A percentile compares a stretch with the other conserved stretches of the same genome.
Evolutionary conservation across 257 asterid genomes (phyloP).

Genomic region (Schizonepeta tenuifolia): DNA sequence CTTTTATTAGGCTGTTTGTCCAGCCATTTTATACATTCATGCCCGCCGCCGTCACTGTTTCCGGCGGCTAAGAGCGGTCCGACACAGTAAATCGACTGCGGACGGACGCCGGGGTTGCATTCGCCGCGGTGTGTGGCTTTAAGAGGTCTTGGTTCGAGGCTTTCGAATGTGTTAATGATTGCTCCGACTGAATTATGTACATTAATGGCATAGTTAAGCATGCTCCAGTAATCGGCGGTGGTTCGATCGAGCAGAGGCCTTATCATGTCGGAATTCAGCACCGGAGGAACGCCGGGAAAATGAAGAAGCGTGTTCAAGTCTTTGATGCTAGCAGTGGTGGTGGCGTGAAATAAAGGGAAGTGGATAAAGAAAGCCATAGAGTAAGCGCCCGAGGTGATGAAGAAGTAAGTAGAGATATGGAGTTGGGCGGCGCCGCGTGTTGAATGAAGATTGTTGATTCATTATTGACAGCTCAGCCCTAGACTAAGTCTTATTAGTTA

Average conservation of each 20-base stretch:
- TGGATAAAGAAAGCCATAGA: slow-evolving; percentile 23
- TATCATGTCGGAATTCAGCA: slow-evolving; percentile 50
- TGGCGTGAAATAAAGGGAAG: slow-evolving; percentile 32
- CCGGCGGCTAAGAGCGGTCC: slow-evolving; percentile 54
- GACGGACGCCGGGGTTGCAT: slow-evolving; percentile 41
- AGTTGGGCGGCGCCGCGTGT: slow-evolving; percentile 28
- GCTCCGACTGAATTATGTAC: slow-evolving; percentile 39
- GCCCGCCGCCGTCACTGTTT: neutral
- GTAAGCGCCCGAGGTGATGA: slow-evolving; percentile 54
- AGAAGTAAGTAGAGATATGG: slow-evolving; percentile 47
- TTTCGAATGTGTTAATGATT: slow-evolving; percentile 53
- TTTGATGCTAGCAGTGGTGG: slow-evolving; percentile 38
- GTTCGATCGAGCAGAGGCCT: slow-evolving; percentile 46
- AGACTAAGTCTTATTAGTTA: too few species aligned
- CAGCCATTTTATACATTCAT: slow-evolving; percentile 59
- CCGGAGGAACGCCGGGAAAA: slow-evolving; percentile 51
- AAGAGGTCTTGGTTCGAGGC: slow-evolving; percentile 41
- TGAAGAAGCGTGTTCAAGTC: slow-evolving; percentile 42
- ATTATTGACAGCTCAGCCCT: too few species aligned
- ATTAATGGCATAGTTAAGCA: too few species aligned
- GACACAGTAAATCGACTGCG: slow-evolving; percentile 57
- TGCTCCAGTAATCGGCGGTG: slow-evolving; percentile 22
- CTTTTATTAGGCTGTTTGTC: slow-evolving; percentile 55
- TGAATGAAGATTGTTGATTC: too few species aligned
- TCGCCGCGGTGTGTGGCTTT: slow-evolving; percentile 41